These are phyloP conservation scores for Neofusicoccum cordaticola DNA, from an alignment of 2,329 filamentous ascomycete genomes.

Conservation along the genomic window DNA sequence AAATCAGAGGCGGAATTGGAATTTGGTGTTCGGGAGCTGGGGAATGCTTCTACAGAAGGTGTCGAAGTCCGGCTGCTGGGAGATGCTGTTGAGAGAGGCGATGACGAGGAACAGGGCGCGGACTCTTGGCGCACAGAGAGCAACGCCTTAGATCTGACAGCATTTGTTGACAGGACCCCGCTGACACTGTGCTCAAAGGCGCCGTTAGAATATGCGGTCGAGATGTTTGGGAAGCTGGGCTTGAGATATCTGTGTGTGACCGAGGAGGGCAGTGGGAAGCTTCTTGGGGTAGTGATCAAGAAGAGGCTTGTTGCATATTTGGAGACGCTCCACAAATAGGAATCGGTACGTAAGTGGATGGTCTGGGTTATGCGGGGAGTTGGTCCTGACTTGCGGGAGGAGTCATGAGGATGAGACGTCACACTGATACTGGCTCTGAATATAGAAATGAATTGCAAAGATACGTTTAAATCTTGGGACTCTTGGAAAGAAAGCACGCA, in stretches of 20 bases:
- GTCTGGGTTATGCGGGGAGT: no score
- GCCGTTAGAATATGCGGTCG: slow-evolving; percentile 58
- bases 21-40: slow-evolving; percentile 44
- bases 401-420: no score
- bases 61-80: slow-evolving; percentile 41
- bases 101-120: slow-evolving; percentile 24
- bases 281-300: slow-evolving; percentile 58
- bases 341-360: background rate
- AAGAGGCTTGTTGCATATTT: slow-evolving; percentile 56
- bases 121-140: slow-evolving; percentile 16
- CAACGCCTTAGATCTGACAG: slow-evolving; percentile 43
- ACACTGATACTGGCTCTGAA: no score
- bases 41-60: slow-evolving; percentile 32
- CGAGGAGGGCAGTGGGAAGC: slow-evolving; percentile 49
- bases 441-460: no score
- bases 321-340: slow-evolving; percentile 36
- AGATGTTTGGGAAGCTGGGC: slow-evolving; percentile 59
- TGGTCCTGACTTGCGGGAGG: no score
- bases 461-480: no score
- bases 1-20: slow-evolving; percentile 51
- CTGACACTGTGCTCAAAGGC: slow-evolving; percentile 50
- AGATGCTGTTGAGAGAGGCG: slow-evolving; percentile 21
- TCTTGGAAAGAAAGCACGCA: no score
- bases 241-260: slow-evolving; percentile 54
- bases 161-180: slow-evolving; percentile 55